A percentile compares a stretch with the other conserved stretches of the same genome.
Evolutionary conservation across 139 green algal genomes (phyloP).

Genomic region (Chlorella ohadii): DNA sequence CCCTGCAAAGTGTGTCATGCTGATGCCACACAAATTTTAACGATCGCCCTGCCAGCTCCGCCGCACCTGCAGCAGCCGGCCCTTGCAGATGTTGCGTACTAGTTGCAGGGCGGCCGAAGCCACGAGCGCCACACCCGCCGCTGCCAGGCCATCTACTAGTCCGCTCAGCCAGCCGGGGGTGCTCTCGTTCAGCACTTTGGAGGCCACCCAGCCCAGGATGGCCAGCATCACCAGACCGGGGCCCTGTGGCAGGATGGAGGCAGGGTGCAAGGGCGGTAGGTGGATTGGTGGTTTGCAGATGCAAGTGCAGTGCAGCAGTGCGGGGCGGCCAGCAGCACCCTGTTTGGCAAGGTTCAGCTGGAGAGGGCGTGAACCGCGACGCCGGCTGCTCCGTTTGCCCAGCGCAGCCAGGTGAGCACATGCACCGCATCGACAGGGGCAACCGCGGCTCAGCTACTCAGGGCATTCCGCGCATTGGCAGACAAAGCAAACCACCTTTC

Average conservation of each 20-base stretch:
- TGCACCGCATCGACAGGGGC: too few relatives aligned
- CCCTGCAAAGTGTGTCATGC: too few relatives aligned
- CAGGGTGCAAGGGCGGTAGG: neutral
- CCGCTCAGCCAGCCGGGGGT: slow-evolving; percentile 61
- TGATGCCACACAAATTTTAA: too few relatives aligned
- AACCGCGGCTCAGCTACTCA: too few relatives aligned
- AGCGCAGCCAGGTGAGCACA: too few relatives aligned
- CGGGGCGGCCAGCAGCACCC: too few relatives aligned
- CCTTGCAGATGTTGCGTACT: slow-evolving; percentile 76
- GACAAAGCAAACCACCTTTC: too few relatives aligned
- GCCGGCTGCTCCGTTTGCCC: too few relatives aligned
- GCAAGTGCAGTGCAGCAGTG: too few relatives aligned
- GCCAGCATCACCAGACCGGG: slow-evolving; percentile 88
- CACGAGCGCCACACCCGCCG: slow-evolving; percentile 77
- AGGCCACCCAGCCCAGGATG: slow-evolving; percentile 74
- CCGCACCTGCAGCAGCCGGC: slow-evolving; percentile 38
- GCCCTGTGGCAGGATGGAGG: slow-evolving; percentile 59
- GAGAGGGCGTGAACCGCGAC: too few relatives aligned
- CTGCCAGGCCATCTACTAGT: slow-evolving; percentile 51
- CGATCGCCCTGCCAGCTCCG: neutral
- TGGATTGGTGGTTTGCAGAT: neutral
- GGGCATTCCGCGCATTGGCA: too few relatives aligned
- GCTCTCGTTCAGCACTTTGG: slow-evolving; percentile 55
- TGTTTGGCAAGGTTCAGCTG: too few relatives aligned
- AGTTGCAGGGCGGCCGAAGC: slow-evolving; percentile 80